These are phyloP conservation scores for Naganishia kalamii DNA, from an alignment of 768 basidiomycete species.

Conservation along the genomic window DNA sequence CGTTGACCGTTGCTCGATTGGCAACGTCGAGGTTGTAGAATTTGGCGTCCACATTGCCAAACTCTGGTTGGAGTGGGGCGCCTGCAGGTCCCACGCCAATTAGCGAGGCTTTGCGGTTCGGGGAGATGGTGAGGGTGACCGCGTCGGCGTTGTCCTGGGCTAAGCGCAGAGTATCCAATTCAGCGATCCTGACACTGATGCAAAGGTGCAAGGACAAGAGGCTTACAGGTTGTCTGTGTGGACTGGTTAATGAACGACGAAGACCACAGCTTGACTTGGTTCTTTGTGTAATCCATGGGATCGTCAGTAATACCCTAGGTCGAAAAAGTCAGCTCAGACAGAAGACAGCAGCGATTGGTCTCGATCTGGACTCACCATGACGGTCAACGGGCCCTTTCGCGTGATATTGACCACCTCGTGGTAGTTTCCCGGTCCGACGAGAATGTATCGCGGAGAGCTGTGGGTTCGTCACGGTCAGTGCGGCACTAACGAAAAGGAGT, in stretches of 20 bases:
- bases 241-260: slow-evolving; percentile 29
- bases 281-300: slow-evolving; percentile 8
- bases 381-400: slow-evolving; percentile 53
- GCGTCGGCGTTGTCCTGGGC: slow-evolving; percentile 55
- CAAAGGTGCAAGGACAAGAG: neutral
- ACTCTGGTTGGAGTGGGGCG: slow-evolving; percentile 53
- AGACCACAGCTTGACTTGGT: slow-evolving; percentile 25
- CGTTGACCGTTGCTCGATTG: slow-evolving; percentile 52
- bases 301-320: slow-evolving; percentile 12
- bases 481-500: neutral
- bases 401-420: slow-evolving; percentile 59
- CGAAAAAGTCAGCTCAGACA: neutral
- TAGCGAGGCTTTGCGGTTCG: slow-evolving; percentile 56
- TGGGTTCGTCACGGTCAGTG: neutral
- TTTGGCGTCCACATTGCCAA: slow-evolving; percentile 58
- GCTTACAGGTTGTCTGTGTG: slow-evolving; percentile 21
- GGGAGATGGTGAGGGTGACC: slow-evolving; percentile 57
- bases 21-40: slow-evolving; percentile 64
- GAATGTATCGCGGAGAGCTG: slow-evolving; percentile 52
- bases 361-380: slow-evolving; percentile 50
- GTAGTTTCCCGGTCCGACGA: slow-evolving; percentile 59
- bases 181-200: neutral
- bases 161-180: neutral
- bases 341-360: neutral
- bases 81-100: slow-evolving; percentile 60